Conservation (phyloP, 2,329 filamentous ascomycete species). For the Pseudocercospora crystallina region DNA sequence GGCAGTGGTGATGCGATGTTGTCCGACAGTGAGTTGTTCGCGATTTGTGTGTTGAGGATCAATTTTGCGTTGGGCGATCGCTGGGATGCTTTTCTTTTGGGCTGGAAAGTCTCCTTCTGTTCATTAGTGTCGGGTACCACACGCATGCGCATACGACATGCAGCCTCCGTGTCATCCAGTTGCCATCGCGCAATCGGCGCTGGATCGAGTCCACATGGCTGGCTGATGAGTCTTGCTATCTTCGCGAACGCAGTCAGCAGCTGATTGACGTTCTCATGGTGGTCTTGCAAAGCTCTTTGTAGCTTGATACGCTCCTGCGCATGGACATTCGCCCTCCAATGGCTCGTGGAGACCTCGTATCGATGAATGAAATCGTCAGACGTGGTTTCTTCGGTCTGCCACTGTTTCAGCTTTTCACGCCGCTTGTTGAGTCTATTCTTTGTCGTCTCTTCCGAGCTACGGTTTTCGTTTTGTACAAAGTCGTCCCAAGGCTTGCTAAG, state of each 20-base stretch:
- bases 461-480: constrained; percentile 81
- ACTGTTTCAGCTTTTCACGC: constrained; percentile 77
- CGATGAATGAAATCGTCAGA: constrained; percentile 71
- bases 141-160: constrained; percentile 89
- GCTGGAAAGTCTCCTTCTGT: constrained; percentile 73
- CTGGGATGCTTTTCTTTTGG: constrained; percentile 70
- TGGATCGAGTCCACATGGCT: constrained; percentile 79
- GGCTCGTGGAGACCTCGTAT: constrained; percentile 83
- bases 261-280: constrained; percentile 84
- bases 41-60: constrained; percentile 30
- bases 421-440: constrained; percentile 70
- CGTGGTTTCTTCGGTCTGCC: constrained; percentile 68
- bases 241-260: constrained; percentile 73
- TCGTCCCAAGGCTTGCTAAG: constrained; percentile 84
- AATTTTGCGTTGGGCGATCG: constrained; percentile 40
- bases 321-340: constrained; percentile 96
- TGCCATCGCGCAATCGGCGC: constrained; percentile 75
- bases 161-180: constrained; percentile 90
- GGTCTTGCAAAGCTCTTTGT: constrained; percentile 84
- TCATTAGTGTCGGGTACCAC: constrained; percentile 74
- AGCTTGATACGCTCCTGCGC: constrained; percentile 89
- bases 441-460: constrained; percentile 72
- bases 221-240: constrained; percentile 73
- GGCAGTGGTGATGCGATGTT: constrained; percentile 23
- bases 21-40: constrained; percentile 30